phyloP scores from a whole-genome alignment of 306 rosid species.

The Prunus mira region DNA sequence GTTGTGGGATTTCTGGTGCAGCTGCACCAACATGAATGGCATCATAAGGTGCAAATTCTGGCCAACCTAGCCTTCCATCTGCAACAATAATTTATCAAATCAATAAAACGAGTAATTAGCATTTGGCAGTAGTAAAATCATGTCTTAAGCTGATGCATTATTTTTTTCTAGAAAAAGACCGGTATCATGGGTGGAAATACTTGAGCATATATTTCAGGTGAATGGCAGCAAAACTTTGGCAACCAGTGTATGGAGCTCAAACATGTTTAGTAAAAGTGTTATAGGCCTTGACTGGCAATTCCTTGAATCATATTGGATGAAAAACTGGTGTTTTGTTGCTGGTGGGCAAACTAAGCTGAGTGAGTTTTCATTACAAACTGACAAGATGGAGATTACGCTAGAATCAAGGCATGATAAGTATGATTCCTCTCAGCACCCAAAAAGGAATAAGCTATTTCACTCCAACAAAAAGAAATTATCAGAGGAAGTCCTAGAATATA shows the following conservation, averaged over 20 bases:
- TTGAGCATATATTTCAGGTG: background rate
- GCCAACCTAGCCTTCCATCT: conserved; percentile 97
- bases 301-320: background rate
- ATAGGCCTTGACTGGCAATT: too few species aligned
- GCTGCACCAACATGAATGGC: conserved; percentile 99
- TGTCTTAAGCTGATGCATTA: background rate
- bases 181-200: background rate
- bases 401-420: too few species aligned
- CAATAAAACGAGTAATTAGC: background rate
- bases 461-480: too few species aligned
- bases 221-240: background rate
- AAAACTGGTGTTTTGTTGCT: background rate
- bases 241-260: too few species aligned
- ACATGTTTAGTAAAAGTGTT: too few species aligned
- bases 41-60: conserved; percentile 77
- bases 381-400: background rate
- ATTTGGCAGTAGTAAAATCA: background rate
- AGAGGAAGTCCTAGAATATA: too few species aligned
- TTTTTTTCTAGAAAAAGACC: background rate
- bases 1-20: conserved; percentile 76
- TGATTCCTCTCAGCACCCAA: too few species aligned
- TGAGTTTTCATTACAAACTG: background rate
- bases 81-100: conserved; percentile 8
- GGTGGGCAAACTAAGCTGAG: background rate
- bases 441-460: too few species aligned